These are phyloP conservation scores for Podospora appendiculata DNA, from an alignment of 495 filamentous ascomycete species.

Conservation along the genomic window DNA sequence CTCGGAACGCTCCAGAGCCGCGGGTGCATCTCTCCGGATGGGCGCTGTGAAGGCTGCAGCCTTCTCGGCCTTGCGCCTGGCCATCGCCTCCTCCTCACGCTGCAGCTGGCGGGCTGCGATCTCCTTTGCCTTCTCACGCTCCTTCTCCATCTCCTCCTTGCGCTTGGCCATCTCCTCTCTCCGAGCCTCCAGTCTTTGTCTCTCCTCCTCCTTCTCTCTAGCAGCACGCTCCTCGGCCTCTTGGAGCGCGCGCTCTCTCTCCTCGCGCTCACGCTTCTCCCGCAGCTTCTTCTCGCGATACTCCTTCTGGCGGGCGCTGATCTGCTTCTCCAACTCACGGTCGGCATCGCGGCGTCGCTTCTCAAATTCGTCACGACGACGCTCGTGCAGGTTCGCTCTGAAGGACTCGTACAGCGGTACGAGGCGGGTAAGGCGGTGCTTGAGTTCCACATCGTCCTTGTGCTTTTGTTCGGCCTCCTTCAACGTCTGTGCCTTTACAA, in stretches of 20 bases:
- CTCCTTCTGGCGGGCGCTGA: slow-evolving; percentile 78
- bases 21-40: slow-evolving; percentile 25
- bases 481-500: slow-evolving; percentile 64
- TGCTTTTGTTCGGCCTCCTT: slow-evolving; percentile 76
- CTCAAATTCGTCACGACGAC: slow-evolving; percentile 92
- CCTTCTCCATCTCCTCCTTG: slow-evolving; percentile 76
- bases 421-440: slow-evolving; percentile 79
- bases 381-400: slow-evolving; percentile 67
- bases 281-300: slow-evolving; percentile 62
- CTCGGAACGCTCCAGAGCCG: slow-evolving; percentile 29
- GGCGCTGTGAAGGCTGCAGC: slow-evolving; percentile 20
- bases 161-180: slow-evolving; percentile 56
- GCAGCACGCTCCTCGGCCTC: slow-evolving; percentile 81
- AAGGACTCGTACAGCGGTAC: slow-evolving; percentile 76
- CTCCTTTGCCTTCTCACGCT: slow-evolving; percentile 56
- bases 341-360: slow-evolving; percentile 82
- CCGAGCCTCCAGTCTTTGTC: slow-evolving; percentile 59
- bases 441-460: slow-evolving; percentile 81
- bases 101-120: slow-evolving; percentile 40
- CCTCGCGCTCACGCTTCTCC: slow-evolving; percentile 76
- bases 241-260: slow-evolving; percentile 58
- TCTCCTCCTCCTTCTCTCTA: slow-evolving; percentile 76
- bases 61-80: slow-evolving; percentile 41
- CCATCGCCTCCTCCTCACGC: slow-evolving; percentile 48
- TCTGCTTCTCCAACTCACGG: slow-evolving; percentile 81